phyloP scores from a whole-genome alignment of 345 rosid species.

The Pelargonium nanum region DNA sequence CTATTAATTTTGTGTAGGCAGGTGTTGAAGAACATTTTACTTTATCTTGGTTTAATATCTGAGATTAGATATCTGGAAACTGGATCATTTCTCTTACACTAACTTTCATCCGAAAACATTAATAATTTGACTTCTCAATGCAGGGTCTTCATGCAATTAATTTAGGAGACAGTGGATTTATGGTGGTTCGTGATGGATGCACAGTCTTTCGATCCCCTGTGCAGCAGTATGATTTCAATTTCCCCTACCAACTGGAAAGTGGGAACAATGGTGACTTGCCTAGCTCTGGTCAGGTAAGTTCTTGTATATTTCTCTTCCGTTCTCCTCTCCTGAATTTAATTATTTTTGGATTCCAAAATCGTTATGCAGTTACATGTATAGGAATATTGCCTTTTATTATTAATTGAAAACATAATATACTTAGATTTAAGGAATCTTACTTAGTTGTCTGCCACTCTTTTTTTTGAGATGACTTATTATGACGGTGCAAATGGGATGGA shows the following conservation, averaged over 20 bases:
- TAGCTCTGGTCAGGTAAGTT: constrained; percentile 79
- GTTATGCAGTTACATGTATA: not conserved
- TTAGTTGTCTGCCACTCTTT: too few species aligned
- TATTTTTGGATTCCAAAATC: not conserved
- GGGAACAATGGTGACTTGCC: constrained; percentile 83
- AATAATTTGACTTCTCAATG: not conserved
- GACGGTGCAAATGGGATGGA: not conserved
- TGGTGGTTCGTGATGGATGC: constrained; percentile 92
- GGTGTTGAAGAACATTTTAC: too few species aligned
- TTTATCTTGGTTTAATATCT: too few species aligned
- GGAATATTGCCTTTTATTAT: too few species aligned
- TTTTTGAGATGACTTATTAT: too few species aligned
- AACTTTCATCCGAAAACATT: not conserved
- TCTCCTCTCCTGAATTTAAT: not conserved
- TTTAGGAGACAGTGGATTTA: constrained; percentile 95
- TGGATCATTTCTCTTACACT: too few species aligned
- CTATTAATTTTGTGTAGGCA: not conserved
- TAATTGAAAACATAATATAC: too few species aligned
- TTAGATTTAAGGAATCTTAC: too few species aligned
- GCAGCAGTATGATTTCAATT: constrained; percentile 93
- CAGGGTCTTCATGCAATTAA: constrained; percentile 77
- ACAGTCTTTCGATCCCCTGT: constrained; percentile 87
- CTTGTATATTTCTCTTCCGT: not conserved
- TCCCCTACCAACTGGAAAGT: constrained; percentile 84
- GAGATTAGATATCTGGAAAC: too few species aligned